Conservation (phyloP, 2,329 filamentous ascomycete genomes). For the Clonostachys rhizophaga region DNA sequence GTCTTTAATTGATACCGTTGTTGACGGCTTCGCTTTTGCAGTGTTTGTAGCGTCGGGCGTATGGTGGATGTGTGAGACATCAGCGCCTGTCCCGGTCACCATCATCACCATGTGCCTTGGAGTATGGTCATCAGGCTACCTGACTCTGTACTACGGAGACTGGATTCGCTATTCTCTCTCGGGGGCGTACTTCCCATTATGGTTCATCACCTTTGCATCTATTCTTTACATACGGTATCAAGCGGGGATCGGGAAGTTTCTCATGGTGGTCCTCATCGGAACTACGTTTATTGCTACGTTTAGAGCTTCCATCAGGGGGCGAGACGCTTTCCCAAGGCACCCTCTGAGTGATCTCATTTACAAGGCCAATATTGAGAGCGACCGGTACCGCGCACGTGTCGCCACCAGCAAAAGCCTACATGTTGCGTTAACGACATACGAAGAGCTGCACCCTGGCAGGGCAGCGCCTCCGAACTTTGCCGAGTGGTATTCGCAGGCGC, state of each 20-base stretch:
- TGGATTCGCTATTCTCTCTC: conserved; percentile 36
- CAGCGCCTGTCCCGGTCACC: conserved; percentile 32
- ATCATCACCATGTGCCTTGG: conserved; percentile 39
- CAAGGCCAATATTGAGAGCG: conserved; percentile 36
- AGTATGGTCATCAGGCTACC: conserved; percentile 5
- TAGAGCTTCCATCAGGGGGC: background rate
- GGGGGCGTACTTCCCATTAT: conserved; percentile 28
- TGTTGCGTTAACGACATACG: conserved; percentile 43
- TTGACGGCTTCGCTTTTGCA: conserved; percentile 40
- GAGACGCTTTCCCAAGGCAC: conserved; percentile 20
- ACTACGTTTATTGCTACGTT: conserved; percentile 16
- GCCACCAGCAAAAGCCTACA: conserved; percentile 39
- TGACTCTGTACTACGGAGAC: conserved; percentile 28
- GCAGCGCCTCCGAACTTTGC: conserved; percentile 78
- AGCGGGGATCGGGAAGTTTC: conserved; percentile 34
- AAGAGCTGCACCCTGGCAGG: conserved; percentile 53
- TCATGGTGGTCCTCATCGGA: conserved; percentile 32
- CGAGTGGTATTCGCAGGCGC: conserved; percentile 78
- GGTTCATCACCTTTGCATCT: conserved; percentile 32
- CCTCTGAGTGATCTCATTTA: conserved; percentile 46
- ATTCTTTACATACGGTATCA: conserved; percentile 35
- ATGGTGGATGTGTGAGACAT: conserved; percentile 41
- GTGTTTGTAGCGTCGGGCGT: conserved; percentile 35
- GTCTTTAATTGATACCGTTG: conserved; percentile 41
- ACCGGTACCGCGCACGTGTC: conserved; percentile 43